Evolutionary conservation across 768 basidiomycete genomes (phyloP), one percentile per base, ranked within the genome.

Genomic region (Podaxis sp.): DNA sequence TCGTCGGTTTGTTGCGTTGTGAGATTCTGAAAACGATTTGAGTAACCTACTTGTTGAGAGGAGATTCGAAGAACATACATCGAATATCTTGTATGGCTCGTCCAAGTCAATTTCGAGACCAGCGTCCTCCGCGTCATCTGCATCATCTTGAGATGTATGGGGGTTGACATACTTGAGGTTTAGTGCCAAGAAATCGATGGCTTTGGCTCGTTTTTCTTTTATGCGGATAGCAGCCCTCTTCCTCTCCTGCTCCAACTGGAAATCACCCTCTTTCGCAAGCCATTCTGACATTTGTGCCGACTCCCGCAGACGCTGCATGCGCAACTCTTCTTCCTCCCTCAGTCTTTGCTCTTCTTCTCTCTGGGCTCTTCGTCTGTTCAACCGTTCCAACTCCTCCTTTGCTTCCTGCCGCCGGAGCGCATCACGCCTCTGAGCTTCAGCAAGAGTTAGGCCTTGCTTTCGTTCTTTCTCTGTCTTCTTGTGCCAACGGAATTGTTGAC

Each of bases 261-360:
- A 99, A 64, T 94, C 93, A 51, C 93, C 96, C 67, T 99, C 97
- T 74, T 95, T 95, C 38, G 92, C 86, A 63, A 98, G 80, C 97
- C 97, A 99, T 61, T 97, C 95, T 4, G 93, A 90, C 95, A 98
- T 98, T 69, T 97, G 94, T 5, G 90, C 93, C 23, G 95, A 94
- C 75, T 99, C 97, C 54, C 93, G 89, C 59, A 96, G 68, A 57
- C 95, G 82, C 62, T 90, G 88, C 85, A 95, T 92, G 64, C 90
- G 80, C 63, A 91, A 73, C 67, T 95, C 93, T 73, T 99, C 97
- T 69, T 98, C 93, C 69, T 99, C 97, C 35, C 95, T 77, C 23
- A 98, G 76, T 62, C 81, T 81, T 72, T 89, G 86, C 68, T 98
- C 97, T 1, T 86, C 89, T 71, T 99, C 97, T 58, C 97, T 81